phyloP scores from a whole-genome alignment of 352 stramenopile species.

The Globisporangium ultimum region DNA sequence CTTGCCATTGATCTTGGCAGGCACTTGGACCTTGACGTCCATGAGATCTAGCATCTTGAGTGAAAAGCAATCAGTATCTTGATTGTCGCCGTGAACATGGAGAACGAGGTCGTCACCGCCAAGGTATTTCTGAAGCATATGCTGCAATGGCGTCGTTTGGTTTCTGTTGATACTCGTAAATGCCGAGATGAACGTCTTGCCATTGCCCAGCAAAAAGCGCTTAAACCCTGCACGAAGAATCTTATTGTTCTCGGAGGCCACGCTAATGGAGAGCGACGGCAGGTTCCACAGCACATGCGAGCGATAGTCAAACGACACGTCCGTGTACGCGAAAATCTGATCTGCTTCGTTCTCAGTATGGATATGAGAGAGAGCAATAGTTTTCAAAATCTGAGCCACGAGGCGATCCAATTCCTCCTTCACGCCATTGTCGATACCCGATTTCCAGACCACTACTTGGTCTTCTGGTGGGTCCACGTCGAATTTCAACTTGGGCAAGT shows the following conservation, averaged over 20 bases:
- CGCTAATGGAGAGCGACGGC: conserved; percentile 53
- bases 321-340: conserved; percentile 77
- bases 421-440: conserved; percentile 27
- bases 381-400: conserved; percentile 64
- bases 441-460: background rate
- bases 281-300: conserved; percentile 75
- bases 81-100: conserved; percentile 53
- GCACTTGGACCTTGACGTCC: conserved; percentile 55
- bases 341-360: conserved; percentile 50
- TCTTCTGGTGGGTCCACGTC: background rate
- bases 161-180: conserved; percentile 67
- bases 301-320: conserved; percentile 68
- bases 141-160: conserved; percentile 57
- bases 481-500: background rate
- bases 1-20: conserved; percentile 69
- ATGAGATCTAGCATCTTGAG: conserved; percentile 66
- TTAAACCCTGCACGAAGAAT: conserved; percentile 71
- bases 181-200: conserved; percentile 76
- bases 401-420: conserved; percentile 54
- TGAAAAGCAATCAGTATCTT: conserved; percentile 49
- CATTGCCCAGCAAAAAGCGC: conserved; percentile 60
- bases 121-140: conserved; percentile 73
- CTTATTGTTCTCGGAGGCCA: conserved; percentile 36
- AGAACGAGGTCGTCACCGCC: conserved; percentile 54
- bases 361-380: conserved; percentile 70